A percentile compares a stretch with the other conserved stretches of the same genome.
phyloP scores from a whole-genome alignment of 768 basidiomycete genomes.

The Cystobasidium tubakii region DNA sequence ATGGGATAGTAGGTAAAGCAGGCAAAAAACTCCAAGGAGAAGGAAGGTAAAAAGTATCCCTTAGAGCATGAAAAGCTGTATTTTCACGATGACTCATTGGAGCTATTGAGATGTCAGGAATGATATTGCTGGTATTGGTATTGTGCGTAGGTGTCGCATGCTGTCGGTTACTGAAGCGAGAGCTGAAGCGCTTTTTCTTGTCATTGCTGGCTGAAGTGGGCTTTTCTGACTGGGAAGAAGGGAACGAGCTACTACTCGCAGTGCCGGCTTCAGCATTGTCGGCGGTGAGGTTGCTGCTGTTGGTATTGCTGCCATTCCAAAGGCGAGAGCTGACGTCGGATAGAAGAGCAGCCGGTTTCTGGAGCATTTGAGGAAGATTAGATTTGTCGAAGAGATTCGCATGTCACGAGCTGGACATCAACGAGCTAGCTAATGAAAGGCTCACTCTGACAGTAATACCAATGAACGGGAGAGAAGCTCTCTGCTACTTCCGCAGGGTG shows the following conservation, averaged over 20 bases:
- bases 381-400: neutral
- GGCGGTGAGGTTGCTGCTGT: neutral
- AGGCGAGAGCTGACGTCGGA: neutral
- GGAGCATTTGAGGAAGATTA: neutral
- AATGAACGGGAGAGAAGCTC: neutral
- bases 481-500: no score
- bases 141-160: neutral
- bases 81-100: constrained; percentile 20
- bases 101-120: neutral
- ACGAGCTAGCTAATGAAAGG: neutral
- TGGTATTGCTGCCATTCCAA: neutral
- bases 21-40: constrained; percentile 21
- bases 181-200: neutral
- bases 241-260: neutral
- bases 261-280: neutral
- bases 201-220: neutral
- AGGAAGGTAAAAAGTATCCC: constrained; percentile 28
- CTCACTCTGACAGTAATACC: neutral
- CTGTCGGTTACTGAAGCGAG: neutral
- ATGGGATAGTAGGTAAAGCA: constrained; percentile 31
- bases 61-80: constrained; percentile 31
- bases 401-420: neutral
- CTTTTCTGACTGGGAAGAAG: neutral
- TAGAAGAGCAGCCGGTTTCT: constrained; percentile 4
- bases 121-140: neutral